Evolutionary conservation across 208 protist species (phyloP).

Genomic region (Porcisia hertigi): DNA sequence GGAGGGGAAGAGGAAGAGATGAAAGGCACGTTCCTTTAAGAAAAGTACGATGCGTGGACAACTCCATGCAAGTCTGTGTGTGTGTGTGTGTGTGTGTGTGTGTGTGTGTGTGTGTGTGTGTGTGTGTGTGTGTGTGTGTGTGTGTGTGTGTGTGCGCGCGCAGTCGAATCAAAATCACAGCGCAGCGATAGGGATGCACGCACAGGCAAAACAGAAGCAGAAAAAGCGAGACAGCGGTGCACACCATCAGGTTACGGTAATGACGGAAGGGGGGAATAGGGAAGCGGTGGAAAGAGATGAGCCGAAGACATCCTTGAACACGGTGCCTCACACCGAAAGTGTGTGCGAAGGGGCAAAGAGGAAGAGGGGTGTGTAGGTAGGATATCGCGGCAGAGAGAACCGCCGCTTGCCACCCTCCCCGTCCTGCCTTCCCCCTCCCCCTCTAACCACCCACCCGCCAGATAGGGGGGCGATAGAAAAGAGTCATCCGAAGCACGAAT

Average conservation of each 20-base stretch:
- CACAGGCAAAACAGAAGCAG: background rate
- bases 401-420: background rate
- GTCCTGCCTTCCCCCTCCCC: background rate
- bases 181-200: too few relatives aligned
- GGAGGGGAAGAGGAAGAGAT: background rate
- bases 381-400: background rate
- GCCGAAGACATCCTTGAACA: too few relatives aligned
- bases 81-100: constrained; percentile 5
- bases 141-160: too few relatives aligned
- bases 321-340: too few relatives aligned
- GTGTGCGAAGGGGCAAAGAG: background rate
- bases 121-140: too few relatives aligned
- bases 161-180: too few relatives aligned
- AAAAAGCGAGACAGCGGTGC: background rate
- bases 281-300: too few relatives aligned
- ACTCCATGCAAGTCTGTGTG: background rate
- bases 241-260: background rate
- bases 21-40: background rate
- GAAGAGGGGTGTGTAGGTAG: background rate
- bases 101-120: background rate
- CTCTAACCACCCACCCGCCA: background rate
- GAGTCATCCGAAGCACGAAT: background rate
- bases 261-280: too few relatives aligned
- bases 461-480: background rate
- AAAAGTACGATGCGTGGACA: background rate